Evolutionary conservation across 441 rosid species (phyloP).

Genomic region (Erodium texanum): DNA sequence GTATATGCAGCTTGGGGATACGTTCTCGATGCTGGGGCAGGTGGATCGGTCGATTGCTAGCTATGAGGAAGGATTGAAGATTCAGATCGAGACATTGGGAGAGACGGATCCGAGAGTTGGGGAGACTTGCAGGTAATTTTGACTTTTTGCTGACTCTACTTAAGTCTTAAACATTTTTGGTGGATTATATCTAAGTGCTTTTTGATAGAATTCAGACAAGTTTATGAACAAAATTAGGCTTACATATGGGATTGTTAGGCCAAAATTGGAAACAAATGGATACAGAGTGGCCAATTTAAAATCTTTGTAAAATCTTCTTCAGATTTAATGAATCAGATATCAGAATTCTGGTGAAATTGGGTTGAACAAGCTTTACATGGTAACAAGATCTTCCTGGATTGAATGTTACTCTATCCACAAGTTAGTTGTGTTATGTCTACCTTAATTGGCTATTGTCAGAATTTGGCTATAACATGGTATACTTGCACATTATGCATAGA

Average conservation of each 20-base stretch:
- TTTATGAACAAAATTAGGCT: neutral
- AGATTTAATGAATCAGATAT: neutral
- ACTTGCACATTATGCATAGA: neutral
- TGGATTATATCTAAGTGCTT: neutral
- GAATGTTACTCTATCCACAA: neutral
- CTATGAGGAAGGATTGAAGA: conserved; percentile 82
- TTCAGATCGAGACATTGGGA: conserved; percentile 88
- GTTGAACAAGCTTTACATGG: neutral
- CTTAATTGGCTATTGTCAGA: neutral
- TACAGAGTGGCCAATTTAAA: neutral
- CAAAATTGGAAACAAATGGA: neutral
- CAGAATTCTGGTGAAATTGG: neutral
- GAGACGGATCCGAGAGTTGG: conserved; percentile 95
- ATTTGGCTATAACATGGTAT: neutral
- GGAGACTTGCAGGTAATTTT: conserved; percentile 87
- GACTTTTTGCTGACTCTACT: neutral
- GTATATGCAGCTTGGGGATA: conserved; percentile 92
- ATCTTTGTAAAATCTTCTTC: neutral
- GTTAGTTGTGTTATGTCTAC: neutral
- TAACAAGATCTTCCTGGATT: neutral
- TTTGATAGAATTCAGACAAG: neutral
- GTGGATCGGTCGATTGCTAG: conserved; percentile 74
- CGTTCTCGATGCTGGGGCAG: conserved; percentile 86
- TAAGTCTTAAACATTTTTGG: neutral
- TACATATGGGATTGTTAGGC: neutral